Conservation (phyloP, 257 asterid genomes). For the Ehretia macrophylla region DNA sequence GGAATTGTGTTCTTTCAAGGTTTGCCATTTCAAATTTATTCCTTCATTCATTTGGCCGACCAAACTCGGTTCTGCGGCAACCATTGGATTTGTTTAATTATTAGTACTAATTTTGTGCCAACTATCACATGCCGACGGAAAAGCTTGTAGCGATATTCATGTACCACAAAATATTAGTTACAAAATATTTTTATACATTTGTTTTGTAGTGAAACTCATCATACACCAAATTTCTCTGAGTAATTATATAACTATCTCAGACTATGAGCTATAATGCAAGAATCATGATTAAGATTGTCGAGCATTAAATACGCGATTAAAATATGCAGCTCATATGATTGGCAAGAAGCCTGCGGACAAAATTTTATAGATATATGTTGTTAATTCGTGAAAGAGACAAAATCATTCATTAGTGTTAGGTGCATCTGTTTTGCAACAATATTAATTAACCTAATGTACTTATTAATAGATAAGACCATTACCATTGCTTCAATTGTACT, state of each 20-base stretch:
- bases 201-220: no score
- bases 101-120: no score
- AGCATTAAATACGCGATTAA: not conserved
- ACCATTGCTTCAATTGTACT: no score
- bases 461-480: no score
- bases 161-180: not conserved
- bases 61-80: no score
- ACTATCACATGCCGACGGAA: no score
- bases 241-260: not conserved
- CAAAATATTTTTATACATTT: not conserved
- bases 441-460: not conserved
- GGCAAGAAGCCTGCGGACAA: slow-evolving; percentile 7
- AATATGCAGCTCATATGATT: slow-evolving; percentile 7
- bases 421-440: not conserved
- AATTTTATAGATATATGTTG: slow-evolving; percentile 1
- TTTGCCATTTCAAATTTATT: no score
- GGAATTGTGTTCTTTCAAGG: no score
- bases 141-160: no score
- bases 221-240: no score
- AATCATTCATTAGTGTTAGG: not conserved
- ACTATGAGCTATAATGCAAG: not conserved
- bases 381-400: not conserved
- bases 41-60: no score
- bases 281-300: not conserved
- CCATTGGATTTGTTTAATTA: no score